Conservation (phyloP, 2,329 filamentous ascomycete genomes). For the Periconia macrospinosa region DNA sequence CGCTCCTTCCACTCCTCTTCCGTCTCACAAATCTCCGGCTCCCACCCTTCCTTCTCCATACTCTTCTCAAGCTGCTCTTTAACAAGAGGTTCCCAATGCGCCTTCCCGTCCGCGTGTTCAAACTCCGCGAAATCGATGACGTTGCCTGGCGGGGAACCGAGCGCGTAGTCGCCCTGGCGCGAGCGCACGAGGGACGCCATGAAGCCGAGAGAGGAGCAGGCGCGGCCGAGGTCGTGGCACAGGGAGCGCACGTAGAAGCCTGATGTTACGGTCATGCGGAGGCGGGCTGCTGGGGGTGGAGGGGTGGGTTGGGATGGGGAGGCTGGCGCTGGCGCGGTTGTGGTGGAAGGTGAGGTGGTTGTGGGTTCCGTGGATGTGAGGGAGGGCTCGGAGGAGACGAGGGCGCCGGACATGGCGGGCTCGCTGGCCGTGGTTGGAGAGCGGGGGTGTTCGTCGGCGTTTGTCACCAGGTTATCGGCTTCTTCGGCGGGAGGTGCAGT, state of each 20-base stretch:
- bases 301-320: not conserved
- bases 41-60: slow-evolving; percentile 48
- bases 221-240: slow-evolving; percentile 85
- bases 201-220: slow-evolving; percentile 76
- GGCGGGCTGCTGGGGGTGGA: slow-evolving; percentile 68
- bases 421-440: slow-evolving; percentile 31
- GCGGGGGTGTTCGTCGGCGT: slow-evolving; percentile 14
- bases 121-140: slow-evolving; percentile 69
- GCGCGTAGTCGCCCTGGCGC: slow-evolving; percentile 77
- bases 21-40: slow-evolving; percentile 28
- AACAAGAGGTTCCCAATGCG: slow-evolving; percentile 80
- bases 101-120: slow-evolving; percentile 75
- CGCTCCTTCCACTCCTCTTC: slow-evolving; percentile 39
- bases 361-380: slow-evolving; percentile 7
- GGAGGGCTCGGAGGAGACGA: slow-evolving; percentile 13
- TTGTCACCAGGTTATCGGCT: slow-evolving; percentile 9
- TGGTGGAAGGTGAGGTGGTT: not conserved
- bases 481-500: slow-evolving; percentile 21
- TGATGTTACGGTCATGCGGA: slow-evolving; percentile 90
- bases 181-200: slow-evolving; percentile 85
- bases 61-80: slow-evolving; percentile 58
- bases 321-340: slow-evolving; percentile 48
- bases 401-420: slow-evolving; percentile 36
- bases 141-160: slow-evolving; percentile 60
- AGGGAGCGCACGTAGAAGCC: slow-evolving; percentile 97